Base-by-base conservation (phyloP, 2,329 filamentous ascomycete genomes). In the Aspergillus hortae region DNA sequence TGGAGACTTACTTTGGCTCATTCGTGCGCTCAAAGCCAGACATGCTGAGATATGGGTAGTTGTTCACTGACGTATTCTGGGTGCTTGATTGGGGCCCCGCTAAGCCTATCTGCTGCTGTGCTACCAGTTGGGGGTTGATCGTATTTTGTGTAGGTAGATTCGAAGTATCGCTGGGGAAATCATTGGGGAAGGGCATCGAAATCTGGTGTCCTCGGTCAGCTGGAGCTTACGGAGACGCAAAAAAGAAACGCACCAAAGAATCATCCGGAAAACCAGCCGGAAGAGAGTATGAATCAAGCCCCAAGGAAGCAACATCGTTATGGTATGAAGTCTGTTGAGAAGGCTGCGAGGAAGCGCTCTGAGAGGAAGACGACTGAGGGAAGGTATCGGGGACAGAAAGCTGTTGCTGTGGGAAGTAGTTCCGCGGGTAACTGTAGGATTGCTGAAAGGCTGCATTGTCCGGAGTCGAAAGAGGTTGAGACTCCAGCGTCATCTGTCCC, bases 51-150 rank as follows among this genome's bases (percentile, higher is more conserved):
- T 66, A 69, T 7, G 68, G 50, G 40, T 65, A 66, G 15, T 60
- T 58, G 50, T 61, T 65, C n/a, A 50, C 35, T 4, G 46, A 21
- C 61, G 54, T 4, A 66, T 53, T n/a, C 54, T 33, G 14, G 57
- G 25, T 21, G 61, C 62, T 15, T 61, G 66, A 19, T 50, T 62
- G 14, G 58, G 27, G 27, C 7, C 7, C 27, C 27, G 27, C 3
- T 10, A 30, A 11, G 27, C 7, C 7, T 9, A 30, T 45, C 14
- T 58, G 46, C 46, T 68, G 60, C 32, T 63, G 62, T 4, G 62
- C 52, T 5, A 74, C 62, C 36, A 68, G 74, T 30, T 71, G 70
- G 0, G 72, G 72, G 45, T 74, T 67, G 44, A 74, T 74, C 4
- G 71, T 73, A 30, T 64, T 67, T 49, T 70, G 66, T 41, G 63